These are phyloP conservation scores for Aotearoamyces nothofagi DNA, from an alignment of 2,329 filamentous ascomycete genomes.

Conservation along the genomic window DNA sequence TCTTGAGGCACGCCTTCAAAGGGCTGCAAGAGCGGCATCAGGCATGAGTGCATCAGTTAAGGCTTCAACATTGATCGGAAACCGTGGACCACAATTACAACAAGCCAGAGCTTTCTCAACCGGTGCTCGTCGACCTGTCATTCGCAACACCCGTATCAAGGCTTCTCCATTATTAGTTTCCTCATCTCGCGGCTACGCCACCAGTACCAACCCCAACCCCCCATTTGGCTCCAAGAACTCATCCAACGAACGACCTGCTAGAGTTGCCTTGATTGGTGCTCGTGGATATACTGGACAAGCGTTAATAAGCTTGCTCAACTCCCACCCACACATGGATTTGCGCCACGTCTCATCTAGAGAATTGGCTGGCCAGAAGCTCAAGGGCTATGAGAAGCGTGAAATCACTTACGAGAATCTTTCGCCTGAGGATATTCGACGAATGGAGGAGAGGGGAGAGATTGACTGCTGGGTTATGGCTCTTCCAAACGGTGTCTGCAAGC, in stretches of 20 bases:
- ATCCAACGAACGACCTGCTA: constrained; percentile 63
- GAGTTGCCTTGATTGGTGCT: constrained; percentile 77
- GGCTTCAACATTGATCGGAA: constrained; percentile 26
- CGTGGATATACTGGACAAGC: constrained; percentile 91
- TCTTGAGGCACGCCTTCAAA: constrained; percentile 70
- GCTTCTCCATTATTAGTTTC: constrained; percentile 6
- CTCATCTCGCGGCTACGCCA: constrained; percentile 34
- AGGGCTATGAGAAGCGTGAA: constrained; percentile 82
- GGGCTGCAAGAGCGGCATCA: constrained; percentile 57
- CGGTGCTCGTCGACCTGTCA: constrained; percentile 25
- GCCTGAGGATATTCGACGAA: constrained; percentile 70
- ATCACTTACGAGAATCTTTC: constrained; percentile 86
- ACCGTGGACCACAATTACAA: constrained; percentile 31
- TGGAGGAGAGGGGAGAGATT: constrained; percentile 72
- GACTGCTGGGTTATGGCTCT: constrained; percentile 98
- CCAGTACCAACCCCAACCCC: constrained; percentile 73
- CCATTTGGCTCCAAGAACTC: constrained; percentile 80
- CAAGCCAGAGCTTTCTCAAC: constrained; percentile 58
- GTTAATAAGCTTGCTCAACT: constrained; percentile 72
- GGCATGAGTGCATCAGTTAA: constrained; percentile 36
- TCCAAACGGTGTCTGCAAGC: constrained; percentile 88
- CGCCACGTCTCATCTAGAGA: constrained; percentile 88
- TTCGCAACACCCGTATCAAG: constrained; percentile 6
- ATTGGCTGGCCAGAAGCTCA: constrained; percentile 69
- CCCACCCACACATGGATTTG: constrained; percentile 81